Evolutionary conservation across 331 rosid species (phyloP), one percentile per base, ranked within the genome.

Genomic region (Acacia pycnantha): DNA sequence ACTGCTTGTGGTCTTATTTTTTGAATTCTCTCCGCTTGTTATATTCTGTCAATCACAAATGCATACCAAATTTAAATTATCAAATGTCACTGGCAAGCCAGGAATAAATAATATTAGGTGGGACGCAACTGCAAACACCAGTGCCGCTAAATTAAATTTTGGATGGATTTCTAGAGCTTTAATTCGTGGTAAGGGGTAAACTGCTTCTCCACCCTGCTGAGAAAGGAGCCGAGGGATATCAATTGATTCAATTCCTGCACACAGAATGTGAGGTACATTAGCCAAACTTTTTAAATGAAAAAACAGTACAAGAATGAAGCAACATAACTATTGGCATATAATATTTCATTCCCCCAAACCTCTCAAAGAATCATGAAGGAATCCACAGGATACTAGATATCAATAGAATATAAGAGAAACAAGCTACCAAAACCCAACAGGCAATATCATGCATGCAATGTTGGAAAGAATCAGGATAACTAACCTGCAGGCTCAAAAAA

Each of bases 171-270:
- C 97, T 81, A 96, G 74, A 56, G 93, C 76, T 88, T 89, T 94
- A 51, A 96, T 94, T 50, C 89, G 91, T 0, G 99, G 99, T 68
- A 96, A 83, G 76, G 99, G 97, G 85, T 96, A 96, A 84, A 87
- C 97, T 75, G 97, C 86, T 90, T 96, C 99, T 86, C 99, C 99
- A 44, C 97, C 99, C 90, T 90, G 97, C 90, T 96, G 98, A 79
- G 99, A 96, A 84, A 96, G 98, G 90, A 96, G 86, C 84, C 90
- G 97, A 66, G 97, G 98, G 82, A 96, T 94, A 88, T 96, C 99
- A 83, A 96, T 84, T 73, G 97, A 78, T 89, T 94, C 97, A 88
- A 96, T 92, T 72, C 88, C 99, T 96, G 98, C 94, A 88, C 54
- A 62, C 64, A 75, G 83, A 78, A 65, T 81, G 79, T 76, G 73